Conservation (phyloP, 2,329 filamentous ascomycete genomes). For the Calonectria henricotiae region DNA sequence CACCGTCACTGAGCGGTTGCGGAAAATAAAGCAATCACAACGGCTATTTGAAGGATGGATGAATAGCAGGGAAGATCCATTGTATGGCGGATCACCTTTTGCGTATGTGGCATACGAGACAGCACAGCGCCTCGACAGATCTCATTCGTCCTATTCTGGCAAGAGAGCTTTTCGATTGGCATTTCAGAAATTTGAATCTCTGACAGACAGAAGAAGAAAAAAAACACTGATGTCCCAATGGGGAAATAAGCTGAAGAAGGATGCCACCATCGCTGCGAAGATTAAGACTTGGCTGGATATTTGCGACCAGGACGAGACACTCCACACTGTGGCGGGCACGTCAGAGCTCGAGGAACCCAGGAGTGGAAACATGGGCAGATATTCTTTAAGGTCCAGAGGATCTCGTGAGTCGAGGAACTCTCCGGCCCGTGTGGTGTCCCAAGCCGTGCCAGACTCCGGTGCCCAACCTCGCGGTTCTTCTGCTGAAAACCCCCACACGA, state of each 20-base stretch:
- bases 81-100: constrained; percentile 1
- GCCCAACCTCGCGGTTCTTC: background rate
- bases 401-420: background rate
- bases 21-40: background rate
- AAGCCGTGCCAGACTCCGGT: background rate
- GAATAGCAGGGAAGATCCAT: background rate
- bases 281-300: background rate
- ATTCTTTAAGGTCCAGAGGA: background rate
- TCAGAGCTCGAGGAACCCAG: background rate
- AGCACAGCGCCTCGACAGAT: background rate
- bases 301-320: no score
- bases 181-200: background rate
- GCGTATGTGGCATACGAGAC: constrained; percentile 22
- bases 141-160: background rate
- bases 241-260: background rate
- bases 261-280: background rate
- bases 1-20: background rate
- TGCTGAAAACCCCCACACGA: background rate
- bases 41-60: background rate
- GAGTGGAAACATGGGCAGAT: background rate
- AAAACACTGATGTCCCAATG: background rate
- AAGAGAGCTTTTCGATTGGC: background rate
- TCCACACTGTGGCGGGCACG: background rate
- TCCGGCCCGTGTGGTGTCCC: background rate
- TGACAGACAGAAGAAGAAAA: background rate